These are phyloP conservation scores for Euclidium syriacum DNA, from an alignment of 345 rosid species.

Conservation along the genomic window DNA sequence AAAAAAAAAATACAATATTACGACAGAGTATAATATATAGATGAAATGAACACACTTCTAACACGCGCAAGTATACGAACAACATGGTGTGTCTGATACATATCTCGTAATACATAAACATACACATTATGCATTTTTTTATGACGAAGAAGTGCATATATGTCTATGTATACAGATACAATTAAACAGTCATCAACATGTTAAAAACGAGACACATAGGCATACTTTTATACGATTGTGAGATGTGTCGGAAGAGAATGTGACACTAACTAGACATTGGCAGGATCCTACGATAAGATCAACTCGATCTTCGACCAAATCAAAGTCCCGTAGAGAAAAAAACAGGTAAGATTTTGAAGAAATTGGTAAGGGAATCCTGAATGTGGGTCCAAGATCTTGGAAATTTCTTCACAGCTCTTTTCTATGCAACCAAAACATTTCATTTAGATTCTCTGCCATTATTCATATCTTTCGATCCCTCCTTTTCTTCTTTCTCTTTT, in stretches of 20 bases:
- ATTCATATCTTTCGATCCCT: slow-evolving; percentile 27
- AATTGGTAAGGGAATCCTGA: slow-evolving; percentile 12
- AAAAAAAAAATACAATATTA: too few species aligned
- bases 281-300: slow-evolving; percentile 20
- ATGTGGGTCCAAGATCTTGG: slow-evolving; percentile 33
- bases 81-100: neutral
- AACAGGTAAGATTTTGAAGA: slow-evolving; percentile 28
- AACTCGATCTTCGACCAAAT: slow-evolving; percentile 29
- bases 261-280: slow-evolving; percentile 13
- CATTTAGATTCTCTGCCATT: slow-evolving; percentile 22
- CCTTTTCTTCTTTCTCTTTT: neutral
- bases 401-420: slow-evolving; percentile 24
- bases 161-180: neutral
- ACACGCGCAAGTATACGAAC: too few species aligned
- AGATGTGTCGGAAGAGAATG: slow-evolving; percentile 24
- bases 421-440: slow-evolving; percentile 9
- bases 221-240: slow-evolving; percentile 23
- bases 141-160: neutral
- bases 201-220: slow-evolving; percentile 16
- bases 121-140: neutral
- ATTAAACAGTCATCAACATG: slow-evolving; percentile 7
- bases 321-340: slow-evolving; percentile 20
- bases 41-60: too few species aligned
- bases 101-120: neutral
- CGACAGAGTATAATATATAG: too few species aligned